phyloP scores from a whole-genome alignment of 768 basidiomycete genomes.

The Rhizopogon roseolus region DNA sequence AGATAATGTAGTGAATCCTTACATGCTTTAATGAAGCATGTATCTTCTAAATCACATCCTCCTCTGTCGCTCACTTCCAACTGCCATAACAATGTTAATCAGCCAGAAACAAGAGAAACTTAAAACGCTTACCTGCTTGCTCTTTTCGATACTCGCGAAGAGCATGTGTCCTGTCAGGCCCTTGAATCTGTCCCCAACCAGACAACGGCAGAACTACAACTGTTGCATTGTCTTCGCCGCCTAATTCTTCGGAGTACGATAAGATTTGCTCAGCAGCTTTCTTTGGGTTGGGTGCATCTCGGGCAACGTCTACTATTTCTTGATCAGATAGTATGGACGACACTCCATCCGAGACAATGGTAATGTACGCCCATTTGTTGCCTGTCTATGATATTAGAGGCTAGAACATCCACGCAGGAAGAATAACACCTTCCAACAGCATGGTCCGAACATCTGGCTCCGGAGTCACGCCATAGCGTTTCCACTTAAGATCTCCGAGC shows the following conservation, averaged over 20 bases:
- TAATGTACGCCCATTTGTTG: constrained; percentile 78
- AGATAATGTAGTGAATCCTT: not conserved
- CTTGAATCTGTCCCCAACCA: constrained; percentile 84
- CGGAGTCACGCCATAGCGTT: constrained; percentile 86
- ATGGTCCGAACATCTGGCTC: constrained; percentile 84
- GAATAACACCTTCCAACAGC: constrained; percentile 60
- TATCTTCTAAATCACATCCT: constrained; percentile 44
- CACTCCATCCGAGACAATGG: constrained; percentile 91
- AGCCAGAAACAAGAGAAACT: not conserved
- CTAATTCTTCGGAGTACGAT: constrained; percentile 81
- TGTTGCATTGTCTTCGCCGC: constrained; percentile 84
- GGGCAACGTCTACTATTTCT: constrained; percentile 88
- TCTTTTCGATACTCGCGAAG: constrained; percentile 74
- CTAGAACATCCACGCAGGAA: not conserved
- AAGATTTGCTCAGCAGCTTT: constrained; percentile 81
- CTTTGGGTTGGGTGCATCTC: constrained; percentile 66
- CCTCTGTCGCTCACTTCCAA: constrained; percentile 61
- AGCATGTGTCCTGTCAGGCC: constrained; percentile 77
- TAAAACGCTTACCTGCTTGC: constrained; percentile 47
- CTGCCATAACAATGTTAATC: constrained; percentile 26
- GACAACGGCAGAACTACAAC: constrained; percentile 87
- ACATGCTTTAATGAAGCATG: constrained; percentile 1
- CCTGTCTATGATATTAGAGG: constrained; percentile 39
- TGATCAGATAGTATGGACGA: constrained; percentile 89
- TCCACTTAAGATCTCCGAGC: constrained; percentile 85